Evolutionary conservation across 2,329 filamentous ascomycete species (phyloP).

Genomic region (Fusarium sp.): DNA sequence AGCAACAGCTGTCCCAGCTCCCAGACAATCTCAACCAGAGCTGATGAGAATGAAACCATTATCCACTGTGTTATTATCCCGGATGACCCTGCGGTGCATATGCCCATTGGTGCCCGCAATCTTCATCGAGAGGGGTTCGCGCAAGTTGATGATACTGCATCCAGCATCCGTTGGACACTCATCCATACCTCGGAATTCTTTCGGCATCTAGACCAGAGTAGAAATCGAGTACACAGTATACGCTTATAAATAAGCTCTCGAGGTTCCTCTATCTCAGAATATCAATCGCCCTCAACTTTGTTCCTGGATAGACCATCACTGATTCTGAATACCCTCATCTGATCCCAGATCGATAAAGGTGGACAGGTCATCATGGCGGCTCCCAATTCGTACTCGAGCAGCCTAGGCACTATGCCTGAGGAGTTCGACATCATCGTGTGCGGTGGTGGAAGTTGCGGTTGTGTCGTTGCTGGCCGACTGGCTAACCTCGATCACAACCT

Average conservation of each 20-base stretch:
- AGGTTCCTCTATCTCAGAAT: background rate
- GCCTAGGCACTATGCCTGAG: constrained; percentile 66
- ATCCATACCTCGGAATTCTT: constrained; percentile 33
- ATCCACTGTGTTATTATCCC: constrained; percentile 26
- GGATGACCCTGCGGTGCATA: constrained; percentile 32
- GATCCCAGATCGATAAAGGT: no score
- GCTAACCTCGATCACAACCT: constrained; percentile 83
- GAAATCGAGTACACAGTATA: background rate
- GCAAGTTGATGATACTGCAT: constrained; percentile 34
- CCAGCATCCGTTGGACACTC: constrained; percentile 29
- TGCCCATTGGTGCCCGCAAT: constrained; percentile 48
- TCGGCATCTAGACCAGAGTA: constrained; percentile 38
- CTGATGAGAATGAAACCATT: constrained; percentile 39
- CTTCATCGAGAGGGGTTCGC: constrained; percentile 35
- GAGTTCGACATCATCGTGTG: constrained; percentile 87
- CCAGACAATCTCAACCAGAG: constrained; percentile 10
- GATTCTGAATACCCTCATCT: no score
- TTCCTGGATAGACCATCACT: background rate
- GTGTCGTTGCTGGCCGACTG: constrained; percentile 71
- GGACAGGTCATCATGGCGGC: constrained; percentile 20
- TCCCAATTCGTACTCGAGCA: constrained; percentile 38
- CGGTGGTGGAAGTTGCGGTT: constrained; percentile 77
- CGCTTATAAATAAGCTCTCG: constrained; percentile 29
- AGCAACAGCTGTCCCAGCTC: constrained; percentile 24
- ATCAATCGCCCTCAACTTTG: background rate